phyloP scores from a whole-genome alignment of 306 rosid species.

The Vicia villosa region DNA sequence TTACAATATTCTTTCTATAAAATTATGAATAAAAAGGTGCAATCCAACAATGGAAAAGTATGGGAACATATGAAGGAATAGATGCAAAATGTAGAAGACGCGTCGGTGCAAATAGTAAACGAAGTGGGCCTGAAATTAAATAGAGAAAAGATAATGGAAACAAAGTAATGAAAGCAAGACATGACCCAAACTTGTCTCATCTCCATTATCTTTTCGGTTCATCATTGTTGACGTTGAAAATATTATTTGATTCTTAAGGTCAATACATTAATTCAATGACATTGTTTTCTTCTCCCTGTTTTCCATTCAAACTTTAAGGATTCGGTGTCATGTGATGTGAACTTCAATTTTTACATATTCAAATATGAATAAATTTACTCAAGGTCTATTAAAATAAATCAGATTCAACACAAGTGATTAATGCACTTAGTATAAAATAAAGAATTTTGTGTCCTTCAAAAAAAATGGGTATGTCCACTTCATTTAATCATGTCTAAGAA shows the following conservation, averaged over 20 bases:
- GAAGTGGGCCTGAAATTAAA: not conserved
- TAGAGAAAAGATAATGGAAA: slow-evolving; percentile 2
- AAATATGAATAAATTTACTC: not conserved
- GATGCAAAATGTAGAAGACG: not conserved
- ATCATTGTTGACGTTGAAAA: not conserved
- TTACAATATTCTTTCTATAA: too few species aligned
- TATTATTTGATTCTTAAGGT: not conserved
- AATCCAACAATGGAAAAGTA: not conserved
- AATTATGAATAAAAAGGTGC: too few species aligned
- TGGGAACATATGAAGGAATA: not conserved
- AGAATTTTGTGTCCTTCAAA: too few species aligned
- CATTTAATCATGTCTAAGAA: too few species aligned
- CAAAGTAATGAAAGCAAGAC: not conserved
- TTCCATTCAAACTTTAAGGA: not conserved
- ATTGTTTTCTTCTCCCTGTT: not conserved
- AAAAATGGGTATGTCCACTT: too few species aligned
- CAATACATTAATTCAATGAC: not conserved
- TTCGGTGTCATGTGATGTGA: not conserved
- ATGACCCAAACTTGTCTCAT: not conserved
- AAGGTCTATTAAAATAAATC: not conserved
- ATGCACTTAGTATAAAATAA: too few species aligned
- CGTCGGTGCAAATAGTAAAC: not conserved
- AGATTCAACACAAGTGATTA: not conserved
- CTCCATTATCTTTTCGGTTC: not conserved
- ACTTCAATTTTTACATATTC: not conserved